These are phyloP conservation scores for Oryza glumipatula DNA, from an alignment of 176 grass and related monocot species.

Conservation along the genomic window DNA sequence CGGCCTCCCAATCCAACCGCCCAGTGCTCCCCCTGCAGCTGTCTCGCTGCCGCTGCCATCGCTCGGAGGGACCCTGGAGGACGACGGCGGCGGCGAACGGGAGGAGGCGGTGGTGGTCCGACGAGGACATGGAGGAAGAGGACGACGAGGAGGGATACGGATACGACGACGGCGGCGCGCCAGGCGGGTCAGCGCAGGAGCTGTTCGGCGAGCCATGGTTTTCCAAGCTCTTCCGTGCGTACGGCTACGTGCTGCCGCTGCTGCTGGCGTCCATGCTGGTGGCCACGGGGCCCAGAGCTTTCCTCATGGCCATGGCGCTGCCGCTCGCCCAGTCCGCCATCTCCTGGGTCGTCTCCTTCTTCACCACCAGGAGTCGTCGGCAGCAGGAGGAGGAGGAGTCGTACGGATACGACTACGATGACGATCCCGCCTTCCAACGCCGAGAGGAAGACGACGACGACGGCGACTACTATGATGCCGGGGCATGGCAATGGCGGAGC, in stretches of 20 bases:
- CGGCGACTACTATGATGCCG: neutral
- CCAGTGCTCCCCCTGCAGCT: neutral
- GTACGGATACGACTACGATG: neutral
- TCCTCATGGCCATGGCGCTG: slow-evolving; percentile 7
- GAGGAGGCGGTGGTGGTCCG: neutral
- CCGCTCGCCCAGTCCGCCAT: neutral
- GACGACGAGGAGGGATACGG: neutral
- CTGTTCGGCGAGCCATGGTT: slow-evolving; percentile 3
- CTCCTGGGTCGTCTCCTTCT: neutral
- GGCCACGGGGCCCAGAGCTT: neutral
- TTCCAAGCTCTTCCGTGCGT: neutral
- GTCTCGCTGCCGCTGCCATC: neutral
- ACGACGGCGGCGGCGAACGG: neutral
- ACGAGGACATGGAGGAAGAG: neutral
- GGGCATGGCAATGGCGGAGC: neutral
- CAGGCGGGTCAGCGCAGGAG: neutral
- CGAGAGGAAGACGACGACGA: neutral
- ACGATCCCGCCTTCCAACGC: neutral
- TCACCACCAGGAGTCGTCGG: neutral
- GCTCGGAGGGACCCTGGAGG: neutral
- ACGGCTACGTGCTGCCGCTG: neutral
- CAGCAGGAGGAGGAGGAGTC: neutral
- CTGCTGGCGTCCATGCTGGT: neutral
- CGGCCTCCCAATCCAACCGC: neutral
- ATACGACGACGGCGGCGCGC: neutral